Evolutionary conservation across 1,284 basidiomycete species (phyloP), one percentile per base, ranked within the genome.

Genomic region (Melampsora larici-populina): DNA sequence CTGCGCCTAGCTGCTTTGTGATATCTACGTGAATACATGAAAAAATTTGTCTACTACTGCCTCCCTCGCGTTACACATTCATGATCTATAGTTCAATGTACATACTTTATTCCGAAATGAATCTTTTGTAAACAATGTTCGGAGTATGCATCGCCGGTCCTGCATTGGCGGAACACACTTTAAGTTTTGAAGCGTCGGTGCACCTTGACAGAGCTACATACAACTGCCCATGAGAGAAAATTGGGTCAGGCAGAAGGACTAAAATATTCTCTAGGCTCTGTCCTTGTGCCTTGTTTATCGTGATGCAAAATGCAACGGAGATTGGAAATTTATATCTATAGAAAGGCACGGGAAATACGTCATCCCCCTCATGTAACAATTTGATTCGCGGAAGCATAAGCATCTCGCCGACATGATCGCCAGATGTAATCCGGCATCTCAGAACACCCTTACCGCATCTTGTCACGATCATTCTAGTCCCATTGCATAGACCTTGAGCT

Each of bases 221-320:
- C 2, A 71, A 29, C 43, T 71, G 70, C 2, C 70, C 55, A 43
- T 71, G 70, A 13, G 55, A 33, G 60, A 71, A 71, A 3, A 71
- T 58, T 2, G 51, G 70, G 1, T 5, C n/a, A 2, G 33, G 51
- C 13, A 71, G 40, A 43, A 18, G n/a, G 9, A 71, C 33, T 1
- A 29, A 33, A 18, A 62, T 58, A 29, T 21, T 31, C 17, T 62
- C 33, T 0, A 62, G 33, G 1, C 11, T 13, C 26, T 71, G 70
- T 62, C 70, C 70, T 51, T 62, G 70, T 3, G 55, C 8, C 29
- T 71, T 71, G 24, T 71, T 71, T 11, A 71, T 46, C 2, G 70
- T 62, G 18, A 71, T 60, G 15, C 31, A 51, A 62, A 71, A 71
- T 15, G 70, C 70, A 8, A n/a, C 11, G 4, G 21, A 9, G 2